Evolutionary conservation across 1,139 yeast species (phyloP).

Genomic region (Suhomyces anneliseae): DNA sequence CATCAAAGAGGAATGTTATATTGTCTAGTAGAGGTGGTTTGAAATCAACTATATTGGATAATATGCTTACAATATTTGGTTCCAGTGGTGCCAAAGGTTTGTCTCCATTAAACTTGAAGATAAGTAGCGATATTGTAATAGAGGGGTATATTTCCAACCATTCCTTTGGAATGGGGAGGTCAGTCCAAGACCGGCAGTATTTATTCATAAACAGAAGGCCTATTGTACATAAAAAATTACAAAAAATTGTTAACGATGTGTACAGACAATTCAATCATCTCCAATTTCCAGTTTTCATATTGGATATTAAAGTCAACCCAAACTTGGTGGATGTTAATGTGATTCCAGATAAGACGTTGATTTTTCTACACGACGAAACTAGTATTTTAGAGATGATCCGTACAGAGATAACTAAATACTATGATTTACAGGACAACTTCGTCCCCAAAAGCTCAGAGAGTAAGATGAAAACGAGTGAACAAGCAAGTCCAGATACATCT

Average conservation of each 20-base stretch:
- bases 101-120: constrained; percentile 40
- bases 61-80: constrained; percentile 70
- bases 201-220: constrained; percentile 78
- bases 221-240: constrained; percentile 53
- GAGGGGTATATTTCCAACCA: constrained; percentile 71
- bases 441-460: constrained; percentile 34
- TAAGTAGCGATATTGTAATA: constrained; percentile 28
- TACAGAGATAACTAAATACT: constrained; percentile 40
- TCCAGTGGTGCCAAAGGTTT: constrained; percentile 60
- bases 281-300: constrained; percentile 72
- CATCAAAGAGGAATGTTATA: constrained; percentile 49
- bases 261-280: constrained; percentile 69
- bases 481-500: not conserved
- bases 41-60: constrained; percentile 40
- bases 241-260: constrained; percentile 66
- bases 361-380: constrained; percentile 68
- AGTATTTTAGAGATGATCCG: constrained; percentile 53
- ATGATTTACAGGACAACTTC: constrained; percentile 44
- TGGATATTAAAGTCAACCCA: constrained; percentile 58
- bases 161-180: constrained; percentile 69
- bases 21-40: constrained; percentile 51
- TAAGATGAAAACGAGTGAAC: not conserved
- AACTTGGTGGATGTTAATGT: constrained; percentile 73
- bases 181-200: constrained; percentile 71
- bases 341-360: constrained; percentile 83